phyloP scores from a whole-genome alignment of 2,329 filamentous ascomycete species.

The Dactylellina drechsleri region DNA sequence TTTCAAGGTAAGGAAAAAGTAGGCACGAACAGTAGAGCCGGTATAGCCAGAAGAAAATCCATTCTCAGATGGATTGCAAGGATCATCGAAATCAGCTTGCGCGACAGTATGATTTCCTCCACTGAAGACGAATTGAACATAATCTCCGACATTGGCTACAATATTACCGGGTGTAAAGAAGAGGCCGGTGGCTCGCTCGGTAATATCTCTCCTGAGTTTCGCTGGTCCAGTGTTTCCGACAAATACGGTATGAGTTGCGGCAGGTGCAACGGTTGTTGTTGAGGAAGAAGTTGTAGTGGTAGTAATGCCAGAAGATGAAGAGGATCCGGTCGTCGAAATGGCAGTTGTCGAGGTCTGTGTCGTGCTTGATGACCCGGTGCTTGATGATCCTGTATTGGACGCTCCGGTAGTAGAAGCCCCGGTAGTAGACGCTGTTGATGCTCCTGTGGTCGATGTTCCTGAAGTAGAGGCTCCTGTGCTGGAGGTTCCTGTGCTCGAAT shows the following conservation, averaged over 20 bases:
- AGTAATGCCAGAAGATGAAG: neutral
- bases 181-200: no score
- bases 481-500: neutral
- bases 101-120: conserved; percentile 78
- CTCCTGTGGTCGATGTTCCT: neutral
- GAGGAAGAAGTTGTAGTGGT: neutral
- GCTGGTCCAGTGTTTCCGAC: no score
- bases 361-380: neutral
- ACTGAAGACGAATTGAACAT: neutral
- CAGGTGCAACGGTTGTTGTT: no score
- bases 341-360: neutral
- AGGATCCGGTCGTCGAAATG: neutral
- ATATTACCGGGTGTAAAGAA: no score
- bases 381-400: neutral
- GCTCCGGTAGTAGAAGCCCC: neutral
- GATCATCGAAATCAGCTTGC: conserved; percentile 77
- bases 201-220: no score
- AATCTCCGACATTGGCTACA: no score
- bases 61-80: conserved; percentile 71
- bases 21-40: neutral
- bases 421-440: neutral
- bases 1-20: no score
- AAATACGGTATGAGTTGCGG: no score
- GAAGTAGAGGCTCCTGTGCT: neutral
- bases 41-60: neutral